Evolutionary conservation across 1,139 yeast genomes (phyloP), one percentile per base, ranked within the genome.

Genomic region (Hemisphaericaspora xylofermentans): DNA sequence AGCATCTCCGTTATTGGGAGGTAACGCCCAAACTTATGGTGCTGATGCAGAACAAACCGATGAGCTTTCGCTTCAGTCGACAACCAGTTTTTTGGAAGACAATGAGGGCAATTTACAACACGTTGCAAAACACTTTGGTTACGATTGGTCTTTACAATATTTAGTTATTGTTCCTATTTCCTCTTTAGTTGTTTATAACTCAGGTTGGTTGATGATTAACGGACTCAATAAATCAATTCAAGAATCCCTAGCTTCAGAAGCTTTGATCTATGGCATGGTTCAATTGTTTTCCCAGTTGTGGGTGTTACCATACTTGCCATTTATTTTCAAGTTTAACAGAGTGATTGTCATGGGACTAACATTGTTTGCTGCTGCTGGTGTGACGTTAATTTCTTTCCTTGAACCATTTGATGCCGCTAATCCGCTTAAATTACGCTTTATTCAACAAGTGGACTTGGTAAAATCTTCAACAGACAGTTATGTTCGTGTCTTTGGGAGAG

Each of bases 111-210:
- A 69, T 21, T 36, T 33, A 25, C 32, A 36, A 15, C 54, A 59
- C 27, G 19, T 42, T 15, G 39, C 40, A 12, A 73, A 74, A 40
- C 71, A 78, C 6, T 71, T 72, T 45, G 72, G 83, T 35, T 88
- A 84, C 57, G 95, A 86, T 53, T 88, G 96, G 96, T 73, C 83
- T 7, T 51, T 87, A 19, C 96, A 88, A 60, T 87, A 78, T 52
- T 51, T 85, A 25, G 48, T 83, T 3, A 60, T 83, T 26, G 87
- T 83, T 6, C 95, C 96, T 4, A 39, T 85, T n/a, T 68, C 82
- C 0, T 66, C 80, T 1, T 71, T 76, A 35, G 48, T 83, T 22
- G 54, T 80, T 15, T 78, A 74, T 49, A 65, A 74, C 37, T 68
- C 74, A 34, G 78, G 83, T 1, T 71, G 68, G 45, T 66, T 85